Evolutionary conservation across 257 asterid species (phyloP).

Genomic region (Oldenlandia corymbosa): DNA sequence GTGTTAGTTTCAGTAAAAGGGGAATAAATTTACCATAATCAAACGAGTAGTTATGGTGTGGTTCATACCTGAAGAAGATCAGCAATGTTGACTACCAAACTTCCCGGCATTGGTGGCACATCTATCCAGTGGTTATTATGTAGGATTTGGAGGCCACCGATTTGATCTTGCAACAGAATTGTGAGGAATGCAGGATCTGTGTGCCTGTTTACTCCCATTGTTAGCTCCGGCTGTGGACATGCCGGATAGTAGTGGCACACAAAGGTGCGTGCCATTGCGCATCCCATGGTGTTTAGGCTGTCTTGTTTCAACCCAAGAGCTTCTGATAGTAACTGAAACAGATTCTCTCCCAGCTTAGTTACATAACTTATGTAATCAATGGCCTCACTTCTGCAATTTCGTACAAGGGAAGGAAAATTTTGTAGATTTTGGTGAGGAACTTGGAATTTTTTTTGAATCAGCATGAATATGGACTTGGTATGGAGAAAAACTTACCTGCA

Average conservation of each 20-base stretch:
- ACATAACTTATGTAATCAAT: conserved; percentile 35
- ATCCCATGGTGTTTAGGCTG: conserved; percentile 33
- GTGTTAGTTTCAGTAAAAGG: no score
- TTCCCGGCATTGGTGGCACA: conserved; percentile 43
- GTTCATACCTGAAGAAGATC: conserved; percentile 64
- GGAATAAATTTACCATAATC: not conserved
- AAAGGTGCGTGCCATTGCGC: conserved; percentile 30
- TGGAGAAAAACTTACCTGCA: conserved; percentile 41
- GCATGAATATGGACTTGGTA: not conserved
- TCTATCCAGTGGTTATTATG: conserved; percentile 41
- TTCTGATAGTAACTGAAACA: conserved; percentile 52
- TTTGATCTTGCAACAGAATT: conserved; percentile 54
- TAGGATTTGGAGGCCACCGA: conserved; percentile 64
- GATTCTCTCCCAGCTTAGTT: conserved; percentile 33
- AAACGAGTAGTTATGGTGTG: not conserved
- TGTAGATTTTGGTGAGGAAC: not conserved
- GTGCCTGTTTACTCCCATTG: conserved; percentile 58
- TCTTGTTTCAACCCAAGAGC: conserved; percentile 59
- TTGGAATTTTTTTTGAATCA: not conserved
- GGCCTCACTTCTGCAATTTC: conserved; percentile 35
- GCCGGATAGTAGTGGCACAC: conserved; percentile 59
- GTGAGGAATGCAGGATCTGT: conserved; percentile 59
- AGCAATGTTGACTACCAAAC: conserved; percentile 57
- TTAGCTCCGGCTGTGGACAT: conserved; percentile 67
- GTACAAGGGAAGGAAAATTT: not conserved